Evolutionary conservation across 257 asterid genomes (phyloP).

Genomic region (Thymus mandschuricus): DNA sequence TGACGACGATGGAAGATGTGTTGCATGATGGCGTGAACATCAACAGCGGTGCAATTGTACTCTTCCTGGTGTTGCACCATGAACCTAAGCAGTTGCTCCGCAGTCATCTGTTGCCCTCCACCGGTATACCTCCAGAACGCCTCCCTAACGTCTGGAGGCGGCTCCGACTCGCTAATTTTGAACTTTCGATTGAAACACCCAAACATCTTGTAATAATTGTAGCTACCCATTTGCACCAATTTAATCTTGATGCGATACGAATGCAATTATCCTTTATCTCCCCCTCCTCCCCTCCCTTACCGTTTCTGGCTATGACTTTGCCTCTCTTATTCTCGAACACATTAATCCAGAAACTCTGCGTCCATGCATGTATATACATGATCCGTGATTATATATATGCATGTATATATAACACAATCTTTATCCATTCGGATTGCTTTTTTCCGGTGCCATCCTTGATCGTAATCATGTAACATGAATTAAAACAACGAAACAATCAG

Average conservation of each 20-base stretch:
- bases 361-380: neutral
- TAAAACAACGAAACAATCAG: neutral
- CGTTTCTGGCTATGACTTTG: neutral
- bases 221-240: slow-evolving; percentile 65
- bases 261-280: neutral
- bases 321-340: slow-evolving; percentile 11
- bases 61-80: slow-evolving; percentile 72
- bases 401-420: neutral
- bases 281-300: neutral
- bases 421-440: slow-evolving; percentile 23
- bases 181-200: slow-evolving; percentile 93
- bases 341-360: neutral
- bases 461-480: slow-evolving; percentile 21
- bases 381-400: neutral
- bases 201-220: slow-evolving; percentile 89
- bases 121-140: slow-evolving; percentile 63
- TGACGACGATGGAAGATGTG: slow-evolving; percentile 57
- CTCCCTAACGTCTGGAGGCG: slow-evolving; percentile 86
- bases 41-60: slow-evolving; percentile 46
- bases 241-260: slow-evolving; percentile 9
- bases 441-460: neutral
- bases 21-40: slow-evolving; percentile 64
- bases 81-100: slow-evolving; percentile 66
- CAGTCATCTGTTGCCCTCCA: slow-evolving; percentile 57
- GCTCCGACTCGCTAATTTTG: slow-evolving; percentile 81